Evolutionary conservation across 2,329 filamentous ascomycete genomes (phyloP).

Genomic region (Talaromyces piceae): DNA sequence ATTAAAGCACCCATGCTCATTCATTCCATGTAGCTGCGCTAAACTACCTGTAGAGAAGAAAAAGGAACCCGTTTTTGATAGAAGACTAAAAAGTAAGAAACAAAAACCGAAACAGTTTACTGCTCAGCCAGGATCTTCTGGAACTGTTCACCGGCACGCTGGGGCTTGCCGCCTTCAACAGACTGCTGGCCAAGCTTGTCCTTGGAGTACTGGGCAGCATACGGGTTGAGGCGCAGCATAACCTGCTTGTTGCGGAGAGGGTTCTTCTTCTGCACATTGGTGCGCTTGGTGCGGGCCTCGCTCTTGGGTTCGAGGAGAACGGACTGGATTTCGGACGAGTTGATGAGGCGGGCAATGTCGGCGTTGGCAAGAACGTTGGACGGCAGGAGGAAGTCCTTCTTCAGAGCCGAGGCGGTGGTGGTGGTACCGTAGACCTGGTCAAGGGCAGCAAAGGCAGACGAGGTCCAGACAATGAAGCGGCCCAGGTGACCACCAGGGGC

Average conservation of each 20-base stretch:
- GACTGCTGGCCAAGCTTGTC: conserved; percentile 70
- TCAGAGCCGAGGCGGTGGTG: conserved; percentile 79
- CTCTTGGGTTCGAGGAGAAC: conserved; percentile 90
- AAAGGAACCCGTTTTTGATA: conserved; percentile 5
- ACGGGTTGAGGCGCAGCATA: conserved; percentile 96
- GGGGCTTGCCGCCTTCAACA: conserved; percentile 55
- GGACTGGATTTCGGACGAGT: conserved; percentile 96
- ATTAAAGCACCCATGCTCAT: conserved; percentile 12
- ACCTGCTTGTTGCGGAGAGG: conserved; percentile 98
- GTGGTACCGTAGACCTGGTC: conserved; percentile 96
- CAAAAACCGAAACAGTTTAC: conserved; percentile 29
- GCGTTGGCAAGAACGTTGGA: conserved; percentile 88
- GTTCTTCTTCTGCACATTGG: conserved; percentile 98
- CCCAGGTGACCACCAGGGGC: conserved; percentile 97
- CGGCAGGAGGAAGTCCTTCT: conserved; percentile 98
- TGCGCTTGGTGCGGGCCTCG: conserved; percentile 80
- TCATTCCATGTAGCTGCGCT: conserved; percentile 13
- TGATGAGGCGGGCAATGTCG: conserved; percentile 96
- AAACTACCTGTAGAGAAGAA: conserved; percentile 11
- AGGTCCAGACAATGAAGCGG: conserved; percentile 99
- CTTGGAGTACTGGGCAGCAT: conserved; percentile 84
- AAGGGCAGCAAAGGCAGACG: conserved; percentile 89
- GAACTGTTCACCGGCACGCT: conserved; percentile 48
- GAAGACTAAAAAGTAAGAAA: conserved; percentile 7
- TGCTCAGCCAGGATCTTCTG: conserved; percentile 45